A percentile compares a stretch with the other conserved stretches of the same genome.
phyloP scores from a whole-genome alignment of 306 rosid species.

The Luffa aegyptiaca region DNA sequence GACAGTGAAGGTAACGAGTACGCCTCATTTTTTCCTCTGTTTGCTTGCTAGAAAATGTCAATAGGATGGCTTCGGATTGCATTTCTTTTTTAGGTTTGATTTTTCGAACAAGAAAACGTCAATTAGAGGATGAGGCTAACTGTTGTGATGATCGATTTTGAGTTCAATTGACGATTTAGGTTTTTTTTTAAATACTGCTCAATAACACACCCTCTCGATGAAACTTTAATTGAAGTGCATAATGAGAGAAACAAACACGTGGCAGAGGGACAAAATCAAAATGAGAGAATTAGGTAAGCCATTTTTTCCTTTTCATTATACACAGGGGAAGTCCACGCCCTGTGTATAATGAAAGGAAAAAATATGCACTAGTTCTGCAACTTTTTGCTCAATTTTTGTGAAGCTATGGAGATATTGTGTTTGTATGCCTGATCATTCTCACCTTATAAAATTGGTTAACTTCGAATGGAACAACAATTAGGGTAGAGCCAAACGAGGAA shows the following conservation, averaged over 20 bases:
- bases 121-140: neutral
- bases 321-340: slow-evolving; percentile 66
- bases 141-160: neutral
- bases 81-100: neutral
- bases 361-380: neutral
- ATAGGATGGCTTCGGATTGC: neutral
- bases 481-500: slow-evolving; percentile 18
- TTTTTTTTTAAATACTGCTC: neutral
- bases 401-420: neutral
- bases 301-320: neutral
- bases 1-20: slow-evolving; percentile 35
- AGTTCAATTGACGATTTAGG: no score
- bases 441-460: neutral
- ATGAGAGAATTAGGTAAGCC: neutral
- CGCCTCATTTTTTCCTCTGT: neutral
- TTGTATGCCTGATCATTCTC: neutral
- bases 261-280: neutral
- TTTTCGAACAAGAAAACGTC: neutral
- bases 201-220: neutral
- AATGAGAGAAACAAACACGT: neutral
- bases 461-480: slow-evolving; percentile 16
- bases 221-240: neutral
- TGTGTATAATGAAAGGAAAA: no score
- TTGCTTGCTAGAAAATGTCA: slow-evolving; percentile 1
- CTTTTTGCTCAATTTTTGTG: neutral